Percentiles rank a stretch among this genome's conserved stretches.
Evolutionary conservation across 2,329 filamentous ascomycete genomes (phyloP).

Genomic region (Aureobasidium sp.): DNA sequence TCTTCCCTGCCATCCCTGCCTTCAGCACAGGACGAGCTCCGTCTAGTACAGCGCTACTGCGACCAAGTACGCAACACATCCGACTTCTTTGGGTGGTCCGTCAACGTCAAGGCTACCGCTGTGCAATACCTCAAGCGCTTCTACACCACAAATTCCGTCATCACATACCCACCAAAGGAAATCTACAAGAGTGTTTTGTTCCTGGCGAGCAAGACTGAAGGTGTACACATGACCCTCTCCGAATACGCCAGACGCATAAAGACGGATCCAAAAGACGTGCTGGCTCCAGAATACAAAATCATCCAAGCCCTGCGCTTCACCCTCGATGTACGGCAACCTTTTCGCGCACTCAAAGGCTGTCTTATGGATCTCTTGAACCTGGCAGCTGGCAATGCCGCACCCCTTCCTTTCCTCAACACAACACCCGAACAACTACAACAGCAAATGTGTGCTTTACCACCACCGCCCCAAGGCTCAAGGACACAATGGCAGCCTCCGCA

Average conservation of each 20-base stretch:
- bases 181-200: slow-evolving; percentile 87
- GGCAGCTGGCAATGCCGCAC: slow-evolving; percentile 49
- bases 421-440: slow-evolving; percentile 20
- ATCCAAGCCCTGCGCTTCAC: slow-evolving; percentile 89
- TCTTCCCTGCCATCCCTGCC: slow-evolving; percentile 32
- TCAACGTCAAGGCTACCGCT: slow-evolving; percentile 62
- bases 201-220: slow-evolving; percentile 88
- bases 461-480: background rate
- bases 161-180: slow-evolving; percentile 89
- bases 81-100: slow-evolving; percentile 52
- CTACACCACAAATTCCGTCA: slow-evolving; percentile 89
- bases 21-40: slow-evolving; percentile 72
- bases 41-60: slow-evolving; percentile 73
- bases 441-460: slow-evolving; percentile 23
- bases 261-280: slow-evolving; percentile 67
- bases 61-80: slow-evolving; percentile 39
- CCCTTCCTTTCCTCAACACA: background rate
- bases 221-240: slow-evolving; percentile 60
- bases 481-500: slow-evolving; percentile 3
- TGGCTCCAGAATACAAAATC: slow-evolving; percentile 86
- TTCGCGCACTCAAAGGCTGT: slow-evolving; percentile 75
- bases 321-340: slow-evolving; percentile 87
- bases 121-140: slow-evolving; percentile 88
- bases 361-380: slow-evolving; percentile 71
- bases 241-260: slow-evolving; percentile 47